These are phyloP conservation scores for Auriscalpium vulgare DNA, from an alignment of 768 basidiomycete genomes.

Conservation along the genomic window DNA sequence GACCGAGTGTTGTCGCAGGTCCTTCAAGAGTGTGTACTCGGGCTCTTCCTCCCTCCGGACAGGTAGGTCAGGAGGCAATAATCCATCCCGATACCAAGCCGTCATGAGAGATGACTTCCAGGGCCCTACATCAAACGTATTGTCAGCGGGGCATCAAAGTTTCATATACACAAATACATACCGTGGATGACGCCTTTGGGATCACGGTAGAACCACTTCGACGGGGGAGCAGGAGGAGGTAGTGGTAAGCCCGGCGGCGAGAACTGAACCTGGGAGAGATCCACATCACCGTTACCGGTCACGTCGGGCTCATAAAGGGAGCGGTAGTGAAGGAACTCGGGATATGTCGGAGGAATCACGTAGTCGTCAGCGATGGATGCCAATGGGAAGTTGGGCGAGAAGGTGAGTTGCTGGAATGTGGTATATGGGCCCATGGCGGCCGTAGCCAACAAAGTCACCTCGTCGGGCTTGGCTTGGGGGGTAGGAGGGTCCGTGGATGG, in stretches of 20 bases:
- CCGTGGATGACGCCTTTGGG: constrained; percentile 77
- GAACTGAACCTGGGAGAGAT: constrained; percentile 58
- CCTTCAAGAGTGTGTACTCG: constrained; percentile 60
- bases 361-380: constrained; percentile 86
- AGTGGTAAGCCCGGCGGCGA: constrained; percentile 75
- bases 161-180: constrained; percentile 23
- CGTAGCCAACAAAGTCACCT: constrained; percentile 57
- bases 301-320: constrained; percentile 52
- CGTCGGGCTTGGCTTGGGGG: constrained; percentile 46
- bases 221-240: constrained; percentile 58
- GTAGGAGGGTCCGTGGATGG: constrained; percentile 25
- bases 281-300: constrained; percentile 31
- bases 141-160: too few relatives aligned
- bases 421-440: constrained; percentile 79
- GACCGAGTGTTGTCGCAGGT: constrained; percentile 67
- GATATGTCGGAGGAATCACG: constrained; percentile 86
- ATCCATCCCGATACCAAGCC: constrained; percentile 79
- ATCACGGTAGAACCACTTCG: constrained; percentile 78
- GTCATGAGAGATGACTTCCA: constrained; percentile 89
- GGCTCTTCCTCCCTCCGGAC: constrained; percentile 69
- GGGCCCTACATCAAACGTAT: constrained; percentile 43
- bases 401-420: constrained; percentile 84
- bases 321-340: constrained; percentile 66
- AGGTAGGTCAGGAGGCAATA: constrained; percentile 76
- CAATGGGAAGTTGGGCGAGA: constrained; percentile 82